Percentiles rank a stretch among this genome's conserved stretches.
phyloP scores from a whole-genome alignment of 495 filamentous ascomycete genomes.

The Staphylotrichum longicolle region DNA sequence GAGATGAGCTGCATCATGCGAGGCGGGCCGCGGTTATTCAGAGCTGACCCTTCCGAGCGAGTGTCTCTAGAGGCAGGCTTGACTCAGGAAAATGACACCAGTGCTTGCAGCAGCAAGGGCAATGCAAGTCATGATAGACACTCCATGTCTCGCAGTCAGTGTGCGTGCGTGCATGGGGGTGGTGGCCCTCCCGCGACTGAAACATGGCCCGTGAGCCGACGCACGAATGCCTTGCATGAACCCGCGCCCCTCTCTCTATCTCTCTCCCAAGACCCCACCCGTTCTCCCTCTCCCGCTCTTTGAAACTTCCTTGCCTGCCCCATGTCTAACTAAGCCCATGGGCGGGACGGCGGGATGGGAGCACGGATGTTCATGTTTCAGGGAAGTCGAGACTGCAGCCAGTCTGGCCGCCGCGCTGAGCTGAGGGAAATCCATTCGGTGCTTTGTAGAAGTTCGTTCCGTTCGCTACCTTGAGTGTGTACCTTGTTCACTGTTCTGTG shows the following conservation, averaged over 20 bases:
- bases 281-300: not conserved
- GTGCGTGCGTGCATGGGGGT: too few species aligned
- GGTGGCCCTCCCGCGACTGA: slow-evolving; percentile 2
- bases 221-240: slow-evolving; percentile 9
- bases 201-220: slow-evolving; percentile 12
- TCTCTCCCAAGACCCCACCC: not conserved
- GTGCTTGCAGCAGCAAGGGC: not conserved
- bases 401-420: not conserved
- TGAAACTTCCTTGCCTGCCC: not conserved
- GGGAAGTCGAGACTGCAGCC: not conserved
- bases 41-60: too few species aligned
- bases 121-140: slow-evolving; percentile 5
- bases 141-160: not conserved
- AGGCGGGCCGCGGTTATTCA: too few species aligned
- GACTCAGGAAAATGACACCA: not conserved
- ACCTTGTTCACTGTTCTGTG: too few species aligned
- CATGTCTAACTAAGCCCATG: not conserved
- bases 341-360: not conserved
- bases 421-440: too few species aligned
- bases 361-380: slow-evolving; percentile 27
- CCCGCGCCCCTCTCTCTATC: not conserved
- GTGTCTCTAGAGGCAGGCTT: not conserved
- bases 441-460: too few species aligned
- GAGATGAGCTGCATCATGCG: not conserved
- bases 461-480: too few species aligned